Conservation (phyloP, 768 basidiomycete genomes). For the Amyloporia xantha region DNA sequence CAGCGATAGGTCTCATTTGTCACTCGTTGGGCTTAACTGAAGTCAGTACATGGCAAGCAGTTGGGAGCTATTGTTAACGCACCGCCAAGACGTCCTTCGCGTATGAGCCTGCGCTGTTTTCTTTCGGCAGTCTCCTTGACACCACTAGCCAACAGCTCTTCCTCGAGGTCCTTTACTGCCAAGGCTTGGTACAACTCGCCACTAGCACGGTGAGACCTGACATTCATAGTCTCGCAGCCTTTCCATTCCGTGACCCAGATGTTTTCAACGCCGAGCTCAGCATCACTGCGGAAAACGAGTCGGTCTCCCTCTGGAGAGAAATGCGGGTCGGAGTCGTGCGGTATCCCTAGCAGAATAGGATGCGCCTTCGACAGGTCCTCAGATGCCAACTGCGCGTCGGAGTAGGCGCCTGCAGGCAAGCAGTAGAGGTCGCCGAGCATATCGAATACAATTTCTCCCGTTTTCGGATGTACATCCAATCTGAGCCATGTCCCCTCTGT, state of each 20-base stretch:
- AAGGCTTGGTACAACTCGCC: conserved; percentile 32
- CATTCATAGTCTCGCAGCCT: conserved; percentile 56
- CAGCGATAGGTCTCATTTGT: conserved; percentile 74
- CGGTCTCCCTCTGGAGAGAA: conserved; percentile 63
- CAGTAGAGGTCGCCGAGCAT: conserved; percentile 74
- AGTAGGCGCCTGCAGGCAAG: conserved; percentile 40
- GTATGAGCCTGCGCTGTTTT: conserved; percentile 40
- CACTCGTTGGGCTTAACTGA: conserved; percentile 35
- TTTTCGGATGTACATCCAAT: conserved; percentile 63
- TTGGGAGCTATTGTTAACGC: conserved; percentile 14
- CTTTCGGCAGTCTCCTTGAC: conserved; percentile 44
- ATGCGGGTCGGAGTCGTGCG: conserved; percentile 65
- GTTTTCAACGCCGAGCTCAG: conserved; percentile 66
- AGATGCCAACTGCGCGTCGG: conserved; percentile 22
- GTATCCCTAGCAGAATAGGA: conserved; percentile 57
- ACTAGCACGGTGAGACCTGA: conserved; percentile 29
- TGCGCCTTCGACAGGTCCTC: conserved; percentile 35
- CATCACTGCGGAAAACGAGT: conserved; percentile 68
- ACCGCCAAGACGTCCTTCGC: conserved; percentile 52
- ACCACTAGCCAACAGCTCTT: conserved; percentile 40
- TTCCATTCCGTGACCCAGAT: conserved; percentile 66
- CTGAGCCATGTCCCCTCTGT: conserved; percentile 72
- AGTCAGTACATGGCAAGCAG: not conserved
- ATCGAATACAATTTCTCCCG: conserved; percentile 69
- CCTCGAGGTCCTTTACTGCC: conserved; percentile 34